phyloP scores from a whole-genome alignment of 768 basidiomycete species.

The Lentinula raphanica region DNA sequence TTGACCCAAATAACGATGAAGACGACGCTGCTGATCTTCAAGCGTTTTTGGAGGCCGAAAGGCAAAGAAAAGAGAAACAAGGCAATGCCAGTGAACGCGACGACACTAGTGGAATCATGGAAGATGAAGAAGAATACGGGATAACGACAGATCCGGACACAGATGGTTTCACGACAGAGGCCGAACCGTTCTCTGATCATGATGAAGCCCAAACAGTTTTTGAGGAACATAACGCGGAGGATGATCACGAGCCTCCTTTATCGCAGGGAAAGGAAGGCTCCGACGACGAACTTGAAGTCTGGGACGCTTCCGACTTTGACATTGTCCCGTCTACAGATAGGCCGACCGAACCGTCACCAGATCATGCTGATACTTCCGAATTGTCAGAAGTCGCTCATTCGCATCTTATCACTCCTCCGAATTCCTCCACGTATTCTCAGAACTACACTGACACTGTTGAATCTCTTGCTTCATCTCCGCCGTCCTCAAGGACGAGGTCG shows the following conservation, averaged over 20 bases:
- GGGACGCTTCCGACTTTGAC: slow-evolving; percentile 38
- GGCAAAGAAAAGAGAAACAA: slow-evolving; percentile 40
- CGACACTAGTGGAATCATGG: slow-evolving; percentile 11
- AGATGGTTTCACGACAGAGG: slow-evolving; percentile 4
- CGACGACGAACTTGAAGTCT: slow-evolving; percentile 31
- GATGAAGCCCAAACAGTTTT: not conserved
- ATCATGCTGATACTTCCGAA: not conserved
- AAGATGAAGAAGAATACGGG: slow-evolving; percentile 10
- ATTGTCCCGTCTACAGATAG: slow-evolving; percentile 21
- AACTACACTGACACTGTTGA: not conserved
- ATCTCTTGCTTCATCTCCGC: slow-evolving; percentile 12
- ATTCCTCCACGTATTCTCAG: slow-evolving; percentile 26
- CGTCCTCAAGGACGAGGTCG: slow-evolving; percentile 7
- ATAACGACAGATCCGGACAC: not conserved
- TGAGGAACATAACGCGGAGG: not conserved
- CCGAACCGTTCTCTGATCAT: not conserved
- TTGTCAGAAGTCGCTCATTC: slow-evolving; percentile 13
- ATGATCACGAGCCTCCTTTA: not conserved
- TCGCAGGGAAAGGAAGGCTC: slow-evolving; percentile 15
- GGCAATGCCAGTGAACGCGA: slow-evolving; percentile 43
- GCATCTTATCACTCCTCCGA: slow-evolving; percentile 39
- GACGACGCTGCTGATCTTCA: slow-evolving; percentile 57
- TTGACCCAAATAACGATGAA: slow-evolving; percentile 24
- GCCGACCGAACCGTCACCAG: not conserved
- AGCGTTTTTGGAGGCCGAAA: slow-evolving; percentile 66